Evolutionary conservation across 495 filamentous ascomycete genomes (phyloP).

Genomic region (Aspergillus diversus): DNA sequence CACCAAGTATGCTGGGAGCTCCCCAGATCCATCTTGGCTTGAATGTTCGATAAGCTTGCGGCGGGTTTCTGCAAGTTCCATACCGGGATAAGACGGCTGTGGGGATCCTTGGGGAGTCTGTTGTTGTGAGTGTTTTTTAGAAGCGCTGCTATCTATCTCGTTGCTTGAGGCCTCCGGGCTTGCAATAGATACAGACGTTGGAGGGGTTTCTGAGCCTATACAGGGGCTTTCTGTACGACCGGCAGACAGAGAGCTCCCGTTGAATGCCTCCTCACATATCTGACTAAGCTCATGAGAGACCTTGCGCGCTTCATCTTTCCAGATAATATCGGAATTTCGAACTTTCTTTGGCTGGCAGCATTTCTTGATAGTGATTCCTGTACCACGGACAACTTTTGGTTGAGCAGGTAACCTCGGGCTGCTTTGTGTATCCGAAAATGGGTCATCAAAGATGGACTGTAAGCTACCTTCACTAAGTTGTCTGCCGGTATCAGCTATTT

Average conservation of each 20-base stretch:
- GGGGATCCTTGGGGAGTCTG: constrained; percentile 19
- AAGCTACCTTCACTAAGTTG: constrained; percentile 38
- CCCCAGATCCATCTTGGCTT: constrained; percentile 38
- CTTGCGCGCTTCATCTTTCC: constrained; percentile 63
- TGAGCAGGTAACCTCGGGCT: constrained; percentile 48
- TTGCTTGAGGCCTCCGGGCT: constrained; percentile 33
- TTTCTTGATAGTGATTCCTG: constrained; percentile 31
- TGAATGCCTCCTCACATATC: constrained; percentile 83
- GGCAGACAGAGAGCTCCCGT: constrained; percentile 64
- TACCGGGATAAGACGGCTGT: constrained; percentile 47
- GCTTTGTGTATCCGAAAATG: constrained; percentile 27
- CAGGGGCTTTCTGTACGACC: constrained; percentile 47
- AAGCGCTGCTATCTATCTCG: constrained; percentile 13
- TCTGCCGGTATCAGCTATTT: constrained; percentile 24
- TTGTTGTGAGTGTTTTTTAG: constrained; percentile 2
- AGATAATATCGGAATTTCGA: constrained; percentile 50
- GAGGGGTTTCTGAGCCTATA: constrained; percentile 54
- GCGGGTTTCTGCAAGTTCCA: constrained; percentile 60
- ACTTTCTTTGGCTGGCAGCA: constrained; percentile 42
- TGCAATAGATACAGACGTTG: constrained; percentile 50
- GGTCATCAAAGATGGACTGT: constrained; percentile 24
- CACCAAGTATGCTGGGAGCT: constrained; percentile 52
- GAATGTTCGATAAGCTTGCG: constrained; percentile 56
- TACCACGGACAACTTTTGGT: constrained; percentile 41
- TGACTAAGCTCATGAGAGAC: constrained; percentile 69